phyloP scores from a whole-genome alignment of 2,329 filamentous ascomycete genomes.

The Xylaria sp. region DNA sequence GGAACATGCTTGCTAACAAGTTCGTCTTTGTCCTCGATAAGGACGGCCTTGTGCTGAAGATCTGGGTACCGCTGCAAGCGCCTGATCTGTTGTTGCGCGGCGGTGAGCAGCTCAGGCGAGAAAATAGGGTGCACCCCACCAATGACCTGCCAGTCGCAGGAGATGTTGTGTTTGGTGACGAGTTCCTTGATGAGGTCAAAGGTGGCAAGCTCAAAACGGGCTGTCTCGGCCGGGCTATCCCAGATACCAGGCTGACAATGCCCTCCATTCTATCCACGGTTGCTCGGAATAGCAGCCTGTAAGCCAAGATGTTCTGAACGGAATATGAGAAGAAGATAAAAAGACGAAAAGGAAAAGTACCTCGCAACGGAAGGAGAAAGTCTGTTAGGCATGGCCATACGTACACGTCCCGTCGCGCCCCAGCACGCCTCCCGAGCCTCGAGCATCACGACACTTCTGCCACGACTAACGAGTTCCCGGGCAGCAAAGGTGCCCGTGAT shows the following conservation, averaged over 20 bases:
- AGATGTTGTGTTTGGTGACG: slow-evolving; percentile 60
- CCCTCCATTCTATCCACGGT: slow-evolving; percentile 71
- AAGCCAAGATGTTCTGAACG: no score
- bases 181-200: slow-evolving; percentile 64
- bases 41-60: background rate
- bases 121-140: slow-evolving; percentile 69
- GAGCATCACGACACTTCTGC: slow-evolving; percentile 67
- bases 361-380: background rate
- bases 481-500: slow-evolving; percentile 77
- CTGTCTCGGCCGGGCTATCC: slow-evolving; percentile 62
- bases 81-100: slow-evolving; percentile 55
- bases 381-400: slow-evolving; percentile 38
- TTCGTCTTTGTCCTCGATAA: background rate
- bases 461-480: slow-evolving; percentile 57
- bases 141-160: slow-evolving; percentile 71
- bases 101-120: slow-evolving; percentile 58
- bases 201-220: slow-evolving; percentile 73
- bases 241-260: slow-evolving; percentile 78
- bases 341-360: background rate
- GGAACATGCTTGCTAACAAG: slow-evolving; percentile 50
- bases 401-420: slow-evolving; percentile 78
- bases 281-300: no score
- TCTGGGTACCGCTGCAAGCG: slow-evolving; percentile 44
- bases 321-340: background rate
- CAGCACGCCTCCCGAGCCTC: slow-evolving; percentile 81